Evolutionary conservation across 2,329 filamentous ascomycete species (phyloP).

Genomic region (Tolypocladium amazonense): DNA sequence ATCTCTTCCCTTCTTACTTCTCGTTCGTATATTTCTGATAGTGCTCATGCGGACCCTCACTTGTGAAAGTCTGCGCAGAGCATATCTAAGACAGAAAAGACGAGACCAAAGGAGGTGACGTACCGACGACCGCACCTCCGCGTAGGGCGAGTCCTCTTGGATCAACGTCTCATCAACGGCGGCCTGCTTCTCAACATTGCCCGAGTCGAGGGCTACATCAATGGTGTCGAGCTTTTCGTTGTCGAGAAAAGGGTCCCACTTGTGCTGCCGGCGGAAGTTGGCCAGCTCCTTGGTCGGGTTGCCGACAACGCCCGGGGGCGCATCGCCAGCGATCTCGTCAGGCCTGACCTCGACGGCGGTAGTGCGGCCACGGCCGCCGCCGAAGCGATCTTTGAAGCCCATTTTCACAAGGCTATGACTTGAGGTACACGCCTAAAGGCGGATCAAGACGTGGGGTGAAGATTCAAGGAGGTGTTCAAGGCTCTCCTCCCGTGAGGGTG

Average conservation of each 20-base stretch:
- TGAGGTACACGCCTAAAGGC: background rate
- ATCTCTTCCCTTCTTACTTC: background rate
- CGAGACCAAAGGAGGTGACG: background rate
- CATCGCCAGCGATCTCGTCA: background rate
- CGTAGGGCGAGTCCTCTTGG: constrained; percentile 37
- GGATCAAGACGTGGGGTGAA: background rate
- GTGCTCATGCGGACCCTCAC: too few relatives aligned
- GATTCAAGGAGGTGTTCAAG: background rate
- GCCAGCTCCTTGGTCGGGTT: constrained; percentile 17
- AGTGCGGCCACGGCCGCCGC: background rate
- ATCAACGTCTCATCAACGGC: constrained; percentile 34
- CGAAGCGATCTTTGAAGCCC: constrained; percentile 9
- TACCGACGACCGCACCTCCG: constrained; percentile 14
- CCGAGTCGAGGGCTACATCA: constrained; percentile 31
- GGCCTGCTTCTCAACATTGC: constrained; percentile 32
- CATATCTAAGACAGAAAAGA: background rate
- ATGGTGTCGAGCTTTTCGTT: constrained; percentile 39
- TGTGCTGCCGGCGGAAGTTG: constrained; percentile 37
- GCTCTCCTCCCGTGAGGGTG: background rate
- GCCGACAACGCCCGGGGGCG: constrained; percentile 5
- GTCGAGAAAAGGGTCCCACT: constrained; percentile 46
- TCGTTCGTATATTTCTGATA: background rate
- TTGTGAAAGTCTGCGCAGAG: too few relatives aligned
- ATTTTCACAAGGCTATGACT: constrained; percentile 1
- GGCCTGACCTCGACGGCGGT: constrained; percentile 3